Base-by-base conservation (phyloP, 495 filamentous ascomycete genomes). In the Chaetomium cochliodes region DNA sequence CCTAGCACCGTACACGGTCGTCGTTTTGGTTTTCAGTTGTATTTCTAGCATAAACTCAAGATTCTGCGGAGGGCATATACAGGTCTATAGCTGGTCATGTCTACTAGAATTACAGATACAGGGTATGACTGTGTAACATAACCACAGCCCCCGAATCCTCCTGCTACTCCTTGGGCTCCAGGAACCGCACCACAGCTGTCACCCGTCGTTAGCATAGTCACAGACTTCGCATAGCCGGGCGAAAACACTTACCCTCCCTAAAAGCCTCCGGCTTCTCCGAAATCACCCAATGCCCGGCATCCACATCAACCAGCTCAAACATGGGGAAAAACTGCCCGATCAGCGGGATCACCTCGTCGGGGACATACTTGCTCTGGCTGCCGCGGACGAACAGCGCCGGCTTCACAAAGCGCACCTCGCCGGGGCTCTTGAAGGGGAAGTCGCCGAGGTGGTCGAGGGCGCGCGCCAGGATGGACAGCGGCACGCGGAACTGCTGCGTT, bases 281-380 rank as follows among this genome's bases (percentile, higher is more conserved):
- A 67, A 96, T 93, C 0, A 98, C 79, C 94, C 94, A 98, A 72
- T 98, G 94, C 0, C 94, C 94, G 6, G 88, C 84, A 22, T 97
- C 90, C 41, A 97, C 84, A 78, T 97, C 93, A 16, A 81, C 85
- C 39, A 97, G 72, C 69, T 84, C 75, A 63, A 97, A 94, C 47
- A 82, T 79, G 30, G 94, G 94, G 74, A 97, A 98, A 76, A 98
- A 97, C 65, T 82, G 81, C 23, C 92, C 96, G 65, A 97, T 91
- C 5, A 90, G 77, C 12, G 94, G 93, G 37, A 98, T 74, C n/a
- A 87, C 85, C 71, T 97, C 90, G 68, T 97, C 92, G 2, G 89
- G 84, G 0, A 98, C 87, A 76, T 98, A 98, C 60, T 79, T 82
- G 72, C 92, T 96, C 69, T 82, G 84, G 0, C 90, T 92, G 3